Percentiles rank a stretch among this genome's conserved stretches.
Conservation (phyloP, 371 early-diverging fungal genomes). For the Chytridium lagenaria region DNA sequence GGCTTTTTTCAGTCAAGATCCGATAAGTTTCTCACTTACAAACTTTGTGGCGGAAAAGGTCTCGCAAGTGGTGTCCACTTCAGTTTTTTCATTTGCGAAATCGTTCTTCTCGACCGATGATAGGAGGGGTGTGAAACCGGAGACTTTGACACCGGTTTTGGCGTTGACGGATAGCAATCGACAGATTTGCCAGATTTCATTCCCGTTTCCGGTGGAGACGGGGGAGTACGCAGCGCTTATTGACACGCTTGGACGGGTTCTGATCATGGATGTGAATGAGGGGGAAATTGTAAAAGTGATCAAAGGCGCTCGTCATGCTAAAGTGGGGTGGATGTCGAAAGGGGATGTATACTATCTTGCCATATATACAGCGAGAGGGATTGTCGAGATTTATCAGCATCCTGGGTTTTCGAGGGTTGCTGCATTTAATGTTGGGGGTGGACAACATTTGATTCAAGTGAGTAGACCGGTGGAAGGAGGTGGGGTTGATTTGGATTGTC, state of each 20-base stretch:
- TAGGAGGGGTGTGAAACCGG: background rate
- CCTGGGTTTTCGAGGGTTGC: constrained; percentile 21
- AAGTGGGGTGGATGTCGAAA: constrained; percentile 31
- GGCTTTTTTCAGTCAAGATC: background rate
- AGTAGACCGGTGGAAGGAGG: background rate
- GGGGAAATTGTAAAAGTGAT: constrained; percentile 33
- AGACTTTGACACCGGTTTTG: background rate
- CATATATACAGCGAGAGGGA: constrained; percentile 32
- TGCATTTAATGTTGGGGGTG: constrained; percentile 20
- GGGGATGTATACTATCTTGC: constrained; percentile 11
- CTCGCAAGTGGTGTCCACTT: too few species aligned
- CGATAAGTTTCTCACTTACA: background rate
- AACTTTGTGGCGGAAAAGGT: constrained; percentile 8
- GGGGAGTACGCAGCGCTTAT: constrained; percentile 22
- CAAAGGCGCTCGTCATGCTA: constrained; percentile 38
- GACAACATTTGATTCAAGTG: constrained; percentile 25
- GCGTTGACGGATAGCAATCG: background rate
- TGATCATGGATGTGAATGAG: constrained; percentile 30
- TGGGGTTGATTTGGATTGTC: background rate
- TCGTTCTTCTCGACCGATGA: background rate
- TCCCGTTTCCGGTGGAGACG: background rate
- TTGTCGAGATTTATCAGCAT: constrained; percentile 28
- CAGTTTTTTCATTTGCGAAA: constrained; percentile 9
- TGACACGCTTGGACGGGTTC: constrained; percentile 35
- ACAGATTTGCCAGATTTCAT: background rate